These are phyloP conservation scores for Zanthoxylum bungeanum DNA, from an alignment of 345 rosid genomes.

Conservation along the genomic window DNA sequence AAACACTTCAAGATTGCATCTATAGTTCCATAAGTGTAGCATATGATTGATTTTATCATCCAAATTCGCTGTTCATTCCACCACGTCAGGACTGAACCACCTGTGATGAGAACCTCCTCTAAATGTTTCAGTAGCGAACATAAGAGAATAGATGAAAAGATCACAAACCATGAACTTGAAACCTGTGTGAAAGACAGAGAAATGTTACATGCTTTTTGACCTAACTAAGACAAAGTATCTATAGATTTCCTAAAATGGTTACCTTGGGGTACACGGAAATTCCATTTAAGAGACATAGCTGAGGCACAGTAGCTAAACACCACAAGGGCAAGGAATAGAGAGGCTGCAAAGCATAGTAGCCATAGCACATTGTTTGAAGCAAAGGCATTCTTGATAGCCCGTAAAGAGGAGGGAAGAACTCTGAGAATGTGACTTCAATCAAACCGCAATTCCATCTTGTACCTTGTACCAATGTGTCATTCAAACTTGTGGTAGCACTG, in stretches of 20 bases:
- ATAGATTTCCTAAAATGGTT: background rate
- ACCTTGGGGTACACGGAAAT: slow-evolving; percentile 24
- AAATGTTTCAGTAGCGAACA: background rate
- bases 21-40: slow-evolving; percentile 1
- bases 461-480: slow-evolving; percentile 24
- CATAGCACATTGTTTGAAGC: slow-evolving; percentile 28
- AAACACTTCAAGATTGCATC: background rate
- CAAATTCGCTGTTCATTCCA: slow-evolving; percentile 5
- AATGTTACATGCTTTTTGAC: background rate
- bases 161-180: slow-evolving; percentile 2
- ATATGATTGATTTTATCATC: slow-evolving; percentile 21
- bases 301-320: slow-evolving; percentile 31
- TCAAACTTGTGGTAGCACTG: slow-evolving; percentile 19
- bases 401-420: slow-evolving; percentile 24
- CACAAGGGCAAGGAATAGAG: slow-evolving; percentile 21
- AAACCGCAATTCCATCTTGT: slow-evolving; percentile 31
- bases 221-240: background rate
- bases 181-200: background rate
- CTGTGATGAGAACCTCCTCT: background rate
- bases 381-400: slow-evolving; percentile 20
- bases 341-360: slow-evolving; percentile 15
- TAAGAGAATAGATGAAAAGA: background rate
- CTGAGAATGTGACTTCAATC: slow-evolving; percentile 23
- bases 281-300: slow-evolving; percentile 25
- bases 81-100: slow-evolving; percentile 6